Evolutionary conservation across 2,329 filamentous ascomycete species (phyloP).

Genomic region (Thelonectria olida): DNA sequence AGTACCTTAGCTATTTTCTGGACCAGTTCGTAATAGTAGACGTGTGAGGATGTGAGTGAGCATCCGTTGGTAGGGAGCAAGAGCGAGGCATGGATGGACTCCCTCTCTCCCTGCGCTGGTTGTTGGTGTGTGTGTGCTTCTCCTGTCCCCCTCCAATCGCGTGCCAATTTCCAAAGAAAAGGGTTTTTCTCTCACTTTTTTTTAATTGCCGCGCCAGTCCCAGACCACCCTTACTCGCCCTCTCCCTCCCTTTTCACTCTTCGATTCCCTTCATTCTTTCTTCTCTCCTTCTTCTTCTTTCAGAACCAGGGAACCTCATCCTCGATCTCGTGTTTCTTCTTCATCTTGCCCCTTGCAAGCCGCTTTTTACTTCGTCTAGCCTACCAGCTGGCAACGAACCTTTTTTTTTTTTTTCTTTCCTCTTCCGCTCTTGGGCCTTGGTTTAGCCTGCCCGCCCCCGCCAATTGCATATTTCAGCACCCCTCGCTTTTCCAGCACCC

Average conservation of each 20-base stretch:
- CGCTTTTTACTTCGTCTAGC: conserved; percentile 16
- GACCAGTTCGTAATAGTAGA: conserved; percentile 10
- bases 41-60: conserved; percentile 6
- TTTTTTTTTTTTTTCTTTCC: conserved; percentile 47
- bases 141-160: conserved; percentile 28
- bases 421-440: conserved; percentile 32
- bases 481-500: conserved; percentile 41
- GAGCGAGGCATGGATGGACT: neutral
- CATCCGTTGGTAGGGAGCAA: neutral
- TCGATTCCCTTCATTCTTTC: conserved; percentile 15
- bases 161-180: conserved; percentile 42
- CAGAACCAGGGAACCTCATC: conserved; percentile 18
- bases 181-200: conserved; percentile 27
- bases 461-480: conserved; percentile 48
- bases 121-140: neutral
- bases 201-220: conserved; percentile 46
- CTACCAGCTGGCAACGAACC: conserved; percentile 21
- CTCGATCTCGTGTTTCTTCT: conserved; percentile 32
- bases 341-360: conserved; percentile 30
- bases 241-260: conserved; percentile 29
- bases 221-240: conserved; percentile 8
- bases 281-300: conserved; percentile 24
- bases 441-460: conserved; percentile 42
- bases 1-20: neutral
- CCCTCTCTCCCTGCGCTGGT: neutral